These are phyloP conservation scores for Aspergillus sp. DNA, from an alignment of 2,329 filamentous ascomycete species.

Conservation along the genomic window DNA sequence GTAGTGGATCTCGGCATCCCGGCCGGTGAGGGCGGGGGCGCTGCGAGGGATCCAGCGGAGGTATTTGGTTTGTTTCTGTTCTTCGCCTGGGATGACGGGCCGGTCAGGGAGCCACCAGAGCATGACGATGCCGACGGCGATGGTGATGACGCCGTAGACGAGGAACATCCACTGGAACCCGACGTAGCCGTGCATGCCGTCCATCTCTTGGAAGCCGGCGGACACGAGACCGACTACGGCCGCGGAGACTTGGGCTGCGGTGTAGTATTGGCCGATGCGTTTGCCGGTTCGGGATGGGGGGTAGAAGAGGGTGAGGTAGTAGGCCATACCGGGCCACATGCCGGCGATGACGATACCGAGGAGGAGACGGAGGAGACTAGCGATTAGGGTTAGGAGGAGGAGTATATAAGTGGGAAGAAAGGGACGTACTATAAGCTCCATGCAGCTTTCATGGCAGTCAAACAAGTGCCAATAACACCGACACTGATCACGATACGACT, in stretches of 20 bases:
- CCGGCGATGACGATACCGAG: slow-evolving; percentile 84
- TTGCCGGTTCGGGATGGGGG: slow-evolving; percentile 81
- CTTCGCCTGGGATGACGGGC: slow-evolving; percentile 61
- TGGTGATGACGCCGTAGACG: slow-evolving; percentile 71
- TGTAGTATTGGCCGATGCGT: slow-evolving; percentile 85
- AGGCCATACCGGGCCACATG: slow-evolving; percentile 94
- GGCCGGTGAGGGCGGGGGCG: slow-evolving; percentile 67
- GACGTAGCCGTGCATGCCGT: slow-evolving; percentile 68
- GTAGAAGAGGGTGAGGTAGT: slow-evolving; percentile 88
- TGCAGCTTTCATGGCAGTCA: slow-evolving; percentile 73
- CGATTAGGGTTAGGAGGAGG: not conserved
- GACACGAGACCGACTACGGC: slow-evolving; percentile 86
- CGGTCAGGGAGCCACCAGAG: slow-evolving; percentile 91
- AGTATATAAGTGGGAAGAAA: not conserved
- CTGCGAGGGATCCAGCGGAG: slow-evolving; percentile 64
- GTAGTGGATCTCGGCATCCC: slow-evolving; percentile 79
- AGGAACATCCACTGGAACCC: slow-evolving; percentile 74
- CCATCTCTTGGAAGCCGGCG: slow-evolving; percentile 88
- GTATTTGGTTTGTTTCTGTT: slow-evolving; percentile 4
- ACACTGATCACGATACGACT: slow-evolving; percentile 84
- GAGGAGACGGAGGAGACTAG: slow-evolving; percentile 69
- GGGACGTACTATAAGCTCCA: slow-evolving; percentile 72
- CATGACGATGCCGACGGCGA: slow-evolving; percentile 66
- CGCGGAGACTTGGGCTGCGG: slow-evolving; percentile 80
- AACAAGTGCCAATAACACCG: slow-evolving; percentile 76